phyloP scores from a whole-genome alignment of 129 eudicot genomes.

The Pittosporum tobira region DNA sequence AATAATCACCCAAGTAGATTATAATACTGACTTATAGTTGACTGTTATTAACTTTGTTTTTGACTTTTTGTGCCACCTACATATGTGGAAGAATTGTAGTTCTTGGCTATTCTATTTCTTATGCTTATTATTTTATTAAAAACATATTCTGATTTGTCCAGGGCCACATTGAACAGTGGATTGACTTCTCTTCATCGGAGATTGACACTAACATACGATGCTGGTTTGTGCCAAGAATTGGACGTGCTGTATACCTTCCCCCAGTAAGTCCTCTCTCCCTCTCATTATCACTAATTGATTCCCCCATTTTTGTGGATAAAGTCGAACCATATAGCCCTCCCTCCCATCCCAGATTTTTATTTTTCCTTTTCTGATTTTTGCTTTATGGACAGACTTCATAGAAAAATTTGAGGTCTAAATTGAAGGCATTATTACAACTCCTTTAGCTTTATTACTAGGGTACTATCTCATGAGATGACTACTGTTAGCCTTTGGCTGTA shows the following conservation, averaged over 20 bases:
- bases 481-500: background rate
- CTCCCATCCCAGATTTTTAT: background rate
- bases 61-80: background rate
- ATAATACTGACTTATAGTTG: background rate
- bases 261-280: slow-evolving; percentile 23
- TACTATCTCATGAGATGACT: background rate
- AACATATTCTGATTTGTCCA: slow-evolving; percentile 10
- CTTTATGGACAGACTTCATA: background rate
- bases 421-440: background rate
- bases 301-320: too few relatives aligned
- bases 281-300: too few relatives aligned
- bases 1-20: background rate
- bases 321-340: too few relatives aligned
- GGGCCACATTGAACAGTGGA: slow-evolving; percentile 77
- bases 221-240: slow-evolving; percentile 44
- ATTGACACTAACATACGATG: slow-evolving; percentile 29
- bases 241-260: slow-evolving; percentile 27
- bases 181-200: slow-evolving; percentile 50
- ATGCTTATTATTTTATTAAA: background rate
- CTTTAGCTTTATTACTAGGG: background rate
- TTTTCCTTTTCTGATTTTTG: background rate
- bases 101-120: background rate
- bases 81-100: too few relatives aligned
- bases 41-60: background rate
- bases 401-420: background rate